Conservation (phyloP, 306 rosid species). For the Cucurbita pepo region DNA sequence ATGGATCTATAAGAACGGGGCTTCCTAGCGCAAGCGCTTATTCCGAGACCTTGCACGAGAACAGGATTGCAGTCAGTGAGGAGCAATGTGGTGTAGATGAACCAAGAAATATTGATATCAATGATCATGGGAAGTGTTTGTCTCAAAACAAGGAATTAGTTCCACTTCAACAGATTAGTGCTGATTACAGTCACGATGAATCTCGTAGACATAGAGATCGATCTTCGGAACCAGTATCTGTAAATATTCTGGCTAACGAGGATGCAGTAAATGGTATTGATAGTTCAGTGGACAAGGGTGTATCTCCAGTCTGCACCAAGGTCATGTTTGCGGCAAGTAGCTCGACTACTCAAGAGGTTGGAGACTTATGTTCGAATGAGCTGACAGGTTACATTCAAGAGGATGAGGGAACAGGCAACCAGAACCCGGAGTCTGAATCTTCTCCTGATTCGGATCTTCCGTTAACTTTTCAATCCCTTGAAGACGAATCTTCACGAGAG, state of each 20-base stretch:
- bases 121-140: slow-evolving; percentile 29
- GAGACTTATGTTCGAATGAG: slow-evolving; percentile 19
- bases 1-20: slow-evolving; percentile 29
- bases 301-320: slow-evolving; percentile 29
- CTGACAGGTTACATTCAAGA: slow-evolving; percentile 31
- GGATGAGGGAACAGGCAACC: slow-evolving; percentile 12
- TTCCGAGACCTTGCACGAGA: slow-evolving; percentile 22
- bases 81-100: slow-evolving; percentile 27
- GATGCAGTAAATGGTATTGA: slow-evolving; percentile 43
- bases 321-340: slow-evolving; percentile 27
- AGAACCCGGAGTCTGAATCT: slow-evolving; percentile 18
- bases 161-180: slow-evolving; percentile 64
- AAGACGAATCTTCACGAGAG: slow-evolving; percentile 40
- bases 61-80: slow-evolving; percentile 6
- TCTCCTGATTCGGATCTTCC: slow-evolving; percentile 35
- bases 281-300: slow-evolving; percentile 38
- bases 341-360: slow-evolving; percentile 32
- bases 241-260: slow-evolving; percentile 55
- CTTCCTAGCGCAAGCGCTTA: slow-evolving; percentile 21
- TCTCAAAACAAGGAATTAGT: slow-evolving; percentile 53
- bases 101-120: slow-evolving; percentile 25
- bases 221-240: slow-evolving; percentile 55
- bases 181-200: slow-evolving; percentile 37
- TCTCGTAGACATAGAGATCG: slow-evolving; percentile 48
- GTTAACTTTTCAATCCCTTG: slow-evolving; percentile 28